Percentiles rank a stretch among this genome's conserved stretches.
phyloP scores from a whole-genome alignment of 2,329 filamentous ascomycete genomes.

The Shiraia sp. region DNA sequence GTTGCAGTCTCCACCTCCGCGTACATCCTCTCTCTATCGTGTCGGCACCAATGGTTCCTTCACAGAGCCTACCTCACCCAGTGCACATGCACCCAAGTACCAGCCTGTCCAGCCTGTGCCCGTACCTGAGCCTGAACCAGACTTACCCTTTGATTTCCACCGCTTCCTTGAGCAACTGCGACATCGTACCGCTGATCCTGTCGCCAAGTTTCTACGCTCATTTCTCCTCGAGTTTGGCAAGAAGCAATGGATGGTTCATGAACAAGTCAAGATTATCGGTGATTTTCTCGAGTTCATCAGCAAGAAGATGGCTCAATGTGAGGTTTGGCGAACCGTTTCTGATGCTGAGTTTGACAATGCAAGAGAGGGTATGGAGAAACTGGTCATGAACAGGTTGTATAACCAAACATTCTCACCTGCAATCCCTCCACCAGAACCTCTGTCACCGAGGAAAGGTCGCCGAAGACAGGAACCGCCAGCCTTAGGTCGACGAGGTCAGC shows the following conservation, averaged over 20 bases:
- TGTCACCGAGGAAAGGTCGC: constrained; percentile 70
- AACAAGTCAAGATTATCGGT: constrained; percentile 97
- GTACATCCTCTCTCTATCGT: constrained; percentile 40
- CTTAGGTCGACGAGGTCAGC: constrained; percentile 87
- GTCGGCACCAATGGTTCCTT: constrained; percentile 50
- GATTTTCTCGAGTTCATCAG: constrained; percentile 96
- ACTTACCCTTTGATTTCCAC: constrained; percentile 94
- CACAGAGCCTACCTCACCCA: constrained; percentile 38
- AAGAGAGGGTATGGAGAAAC: constrained; percentile 97
- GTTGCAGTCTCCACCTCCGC: constrained; percentile 37
- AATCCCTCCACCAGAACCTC: constrained; percentile 78
- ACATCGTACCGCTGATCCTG: constrained; percentile 96
- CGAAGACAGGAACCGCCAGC: constrained; percentile 63
- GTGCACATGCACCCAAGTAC: constrained; percentile 54
- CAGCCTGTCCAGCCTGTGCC: constrained; percentile 60
- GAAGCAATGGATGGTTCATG: constrained; percentile 99
- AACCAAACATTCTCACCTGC: constrained; percentile 94
- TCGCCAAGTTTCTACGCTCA: constrained; percentile 92
- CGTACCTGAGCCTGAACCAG: constrained; percentile 68
- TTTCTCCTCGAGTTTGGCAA: constrained; percentile 95
- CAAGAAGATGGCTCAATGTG: constrained; percentile 97
- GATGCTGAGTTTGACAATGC: constrained; percentile 98
- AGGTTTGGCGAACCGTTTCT: constrained; percentile 93
- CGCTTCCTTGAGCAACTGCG: constrained; percentile 93
- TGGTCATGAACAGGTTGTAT: constrained; percentile 98